A percentile compares a stretch with the other conserved stretches of the same genome.
These are phyloP conservation scores for Sarocladium brachiariae DNA, from an alignment of 2,329 filamentous ascomycete species.

Conservation along the genomic window DNA sequence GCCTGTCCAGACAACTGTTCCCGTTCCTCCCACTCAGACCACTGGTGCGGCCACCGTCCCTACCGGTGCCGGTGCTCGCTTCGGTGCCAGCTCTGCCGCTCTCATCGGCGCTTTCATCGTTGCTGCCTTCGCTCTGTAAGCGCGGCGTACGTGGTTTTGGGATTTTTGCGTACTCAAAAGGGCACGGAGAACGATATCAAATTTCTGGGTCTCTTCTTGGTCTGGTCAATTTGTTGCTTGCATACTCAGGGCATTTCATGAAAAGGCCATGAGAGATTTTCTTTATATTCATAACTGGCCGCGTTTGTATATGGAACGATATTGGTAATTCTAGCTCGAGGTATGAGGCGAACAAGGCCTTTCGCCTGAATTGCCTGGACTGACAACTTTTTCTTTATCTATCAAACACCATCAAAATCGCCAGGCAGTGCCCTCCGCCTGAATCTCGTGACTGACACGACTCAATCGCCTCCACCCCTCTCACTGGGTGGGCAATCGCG, in stretches of 20 bases:
- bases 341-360: not conserved
- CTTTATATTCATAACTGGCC: slow-evolving; percentile 9
- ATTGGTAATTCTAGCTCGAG: slow-evolving; percentile 6
- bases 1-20: slow-evolving; percentile 15
- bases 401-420: not conserved
- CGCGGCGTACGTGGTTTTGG: not conserved
- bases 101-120: slow-evolving; percentile 33
- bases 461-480: too few species aligned
- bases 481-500: too few species aligned
- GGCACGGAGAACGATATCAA: not conserved
- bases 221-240: slow-evolving; percentile 7
- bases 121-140: slow-evolving; percentile 38
- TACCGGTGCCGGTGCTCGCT: slow-evolving; percentile 21
- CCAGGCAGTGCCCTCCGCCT: not conserved
- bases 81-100: slow-evolving; percentile 31
- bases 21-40: slow-evolving; percentile 12
- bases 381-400: not conserved
- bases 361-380: not conserved
- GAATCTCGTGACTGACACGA: not conserved
- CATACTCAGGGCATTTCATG: slow-evolving; percentile 8
- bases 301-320: slow-evolving; percentile 11
- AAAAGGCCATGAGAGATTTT: not conserved
- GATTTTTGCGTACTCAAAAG: not conserved
- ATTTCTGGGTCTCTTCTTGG: not conserved
- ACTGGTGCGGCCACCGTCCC: slow-evolving; percentile 15